Base-by-base conservation (phyloP, 2,329 filamentous ascomycete species). In the Colletotrichum godetiae region DNA sequence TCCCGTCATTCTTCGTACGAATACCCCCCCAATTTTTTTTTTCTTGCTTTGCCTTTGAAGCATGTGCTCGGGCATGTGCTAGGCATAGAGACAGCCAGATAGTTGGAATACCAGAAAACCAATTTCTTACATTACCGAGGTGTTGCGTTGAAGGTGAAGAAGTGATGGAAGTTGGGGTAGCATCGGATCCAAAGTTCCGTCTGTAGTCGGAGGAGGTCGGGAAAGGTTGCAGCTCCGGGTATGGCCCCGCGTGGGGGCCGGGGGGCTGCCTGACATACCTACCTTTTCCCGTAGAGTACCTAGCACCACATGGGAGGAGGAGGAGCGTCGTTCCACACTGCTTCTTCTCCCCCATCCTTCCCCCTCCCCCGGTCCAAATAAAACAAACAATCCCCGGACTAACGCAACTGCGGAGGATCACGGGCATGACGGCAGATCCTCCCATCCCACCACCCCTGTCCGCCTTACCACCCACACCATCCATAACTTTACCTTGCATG, bases 11-110 rank as follows among this genome's bases (percentile, higher is more conserved):
- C 67, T 68, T 64, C 31, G 35, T 53, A 68, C 65, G 27, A 69
- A 72, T 72, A 72, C 69, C 69, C 69, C 58, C 15, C 27, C n/a
- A n/a, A n/a, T n/a, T n/a, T n/a, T n/a, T n/a, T n/a, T 55, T 31
- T 19, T 65, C 42, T 58, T 29, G 4, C 24, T 46, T 49, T 29
- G 42, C 42, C 52, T 62, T 62, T 27, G 49, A 29, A 15, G 53
- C 49, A 58, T 42, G 49, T 52, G 59, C 33, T 37, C 35, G 55
- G 29, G 37, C 27, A 49, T n/a, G 42, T 49, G 42, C 42, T 49
- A 19, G 42, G 8, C 42, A 49, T 49, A 49, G 31, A 53, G 27
- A n/a, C n/a, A 63, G 52, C 37, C 24, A 68, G 31, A 58, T 56
- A 72, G 31, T 35, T 63, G 13, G 35, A 64, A 58, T 59, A 46